Base-by-base conservation (phyloP, 495 filamentous ascomycete genomes). In the Podospora pseudoanserina region DNA sequence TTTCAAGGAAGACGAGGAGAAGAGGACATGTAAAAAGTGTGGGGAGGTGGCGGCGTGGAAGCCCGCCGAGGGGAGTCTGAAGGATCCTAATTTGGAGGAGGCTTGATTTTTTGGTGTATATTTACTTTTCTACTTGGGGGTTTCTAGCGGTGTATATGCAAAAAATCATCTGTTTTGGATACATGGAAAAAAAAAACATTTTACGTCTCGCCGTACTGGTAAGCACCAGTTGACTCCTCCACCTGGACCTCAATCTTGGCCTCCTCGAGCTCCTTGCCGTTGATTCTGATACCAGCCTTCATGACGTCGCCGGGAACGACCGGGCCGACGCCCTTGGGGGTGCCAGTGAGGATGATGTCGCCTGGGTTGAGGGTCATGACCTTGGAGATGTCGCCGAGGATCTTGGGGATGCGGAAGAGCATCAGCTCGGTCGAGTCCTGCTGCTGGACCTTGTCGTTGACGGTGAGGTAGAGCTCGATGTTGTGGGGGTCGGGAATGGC, bases 281-380 rank as follows among this genome's bases (percentile, higher is more conserved):
- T 79, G 55, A 97, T 88, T 76, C 86, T 88, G 71, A 97, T 85
- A 19, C 95, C 92, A 20, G 92, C 92, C 65, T 82, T 89, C 90
- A 99, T 92, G 19, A 94, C 84, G 84, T 99, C 96, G 1, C 95
- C 95, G 2, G 90, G 86, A 63, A 86, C 85, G 15, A 98, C 94
- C 23, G 86, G 84, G 1, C 95, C 95, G 34, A 98, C 96, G 11
- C 95, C 95, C 85, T 98, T 98, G 55, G 95, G 95, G 60, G 95
- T 99, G 55, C 95, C 95, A 30, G 95, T 98, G 70, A 99, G 79
- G 53, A 99, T 87, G 75, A 98, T 86, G 81, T 99, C 95, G 56
- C 94, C 95, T 76, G 90, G 84, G 81, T 96, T 90, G 70, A 99
- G 82, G 4, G 92, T 93, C 91, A 97, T 96, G n/a, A 97, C 92